These are phyloP conservation scores for Erysimum pusillum DNA, from an alignment of 441 rosid species.

Conservation along the genomic window DNA sequence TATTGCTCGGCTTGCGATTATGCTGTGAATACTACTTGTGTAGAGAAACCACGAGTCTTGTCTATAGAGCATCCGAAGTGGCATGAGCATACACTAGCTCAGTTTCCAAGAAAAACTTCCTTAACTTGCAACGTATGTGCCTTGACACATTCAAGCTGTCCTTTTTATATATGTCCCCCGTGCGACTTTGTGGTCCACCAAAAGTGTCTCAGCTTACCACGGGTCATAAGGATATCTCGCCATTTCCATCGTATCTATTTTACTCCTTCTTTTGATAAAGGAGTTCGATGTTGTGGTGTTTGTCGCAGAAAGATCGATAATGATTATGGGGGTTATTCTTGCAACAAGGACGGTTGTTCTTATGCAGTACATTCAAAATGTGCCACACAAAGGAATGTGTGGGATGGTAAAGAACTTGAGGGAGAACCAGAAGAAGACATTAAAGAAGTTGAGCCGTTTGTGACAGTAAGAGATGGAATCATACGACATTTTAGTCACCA, in stretches of 20 bases:
- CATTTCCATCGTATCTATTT: not conserved
- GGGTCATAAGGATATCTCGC: not conserved
- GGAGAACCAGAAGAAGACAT: not conserved
- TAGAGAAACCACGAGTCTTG: not conserved
- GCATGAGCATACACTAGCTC: constrained; percentile 2
- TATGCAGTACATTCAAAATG: constrained; percentile 11
- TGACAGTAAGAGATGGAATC: not conserved
- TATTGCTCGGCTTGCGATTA: not conserved
- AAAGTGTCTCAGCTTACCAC: not conserved
- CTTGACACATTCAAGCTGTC: not conserved
- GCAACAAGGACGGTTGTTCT: not conserved
- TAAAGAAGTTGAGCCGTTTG: not conserved
- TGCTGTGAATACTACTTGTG: not conserved
- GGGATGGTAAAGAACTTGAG: constrained; percentile 4
- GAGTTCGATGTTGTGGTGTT: not conserved
- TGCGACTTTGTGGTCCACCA: constrained; percentile 9
- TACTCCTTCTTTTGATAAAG: not conserved
- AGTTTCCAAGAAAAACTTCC: not conserved
- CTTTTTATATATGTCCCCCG: not conserved
- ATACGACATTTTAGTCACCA: not conserved
- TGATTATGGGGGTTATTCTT: constrained; percentile 15
- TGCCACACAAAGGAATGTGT: not conserved
- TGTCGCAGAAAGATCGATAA: not conserved
- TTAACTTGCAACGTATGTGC: not conserved
- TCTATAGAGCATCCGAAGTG: not conserved